Base-by-base conservation (phyloP, 495 filamentous ascomycete genomes). In the Penicillium verhagenii region DNA sequence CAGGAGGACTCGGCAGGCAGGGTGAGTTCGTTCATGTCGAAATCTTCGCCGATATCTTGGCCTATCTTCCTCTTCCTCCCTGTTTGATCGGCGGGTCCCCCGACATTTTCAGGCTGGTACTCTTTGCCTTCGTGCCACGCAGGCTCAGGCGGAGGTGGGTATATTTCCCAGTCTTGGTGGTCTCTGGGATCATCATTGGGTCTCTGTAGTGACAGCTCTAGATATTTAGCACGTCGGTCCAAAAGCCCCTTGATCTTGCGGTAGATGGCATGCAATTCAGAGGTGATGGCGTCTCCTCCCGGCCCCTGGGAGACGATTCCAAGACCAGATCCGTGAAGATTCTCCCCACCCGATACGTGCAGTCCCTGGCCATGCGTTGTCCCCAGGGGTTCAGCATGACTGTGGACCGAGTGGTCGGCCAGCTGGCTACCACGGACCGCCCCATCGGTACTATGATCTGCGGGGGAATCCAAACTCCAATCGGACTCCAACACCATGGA, bases 41-140 rank as follows among this genome's bases (percentile, higher is more conserved):
- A 98, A 69, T 95, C 91, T 66, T 88, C 89, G 7, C 94, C 94
- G 59, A 97, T 91, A 57, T 96, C 82, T 57, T 94, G 82, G 5
- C 95, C 95, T 55, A 89, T 87, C 66, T 98, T 98, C 52, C 94
- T 82, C 59, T 74, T 87, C 67, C 77, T 85, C 7, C 66, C 59
- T 2, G 58, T 56, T 8, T 59, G 25, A 37, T 71, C 68, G 9
- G 58, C 49, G 7, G 59, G 54, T 14, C 59, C 58, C 2, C 63
- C 54, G 11, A 49, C 57, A 39, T 51, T 56, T 9, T 43, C 58
- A 0, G 60, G 56, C 18, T 66, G 63, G 16, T 74, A 68, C 56
- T 81, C 81, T 39, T 84, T 84, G 24, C 86, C 85, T 48, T 86
- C 85, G 59, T 88, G 80, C 94, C 94, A 97, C 0, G 86, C 89